Evolutionary conservation across 257 asterid genomes (phyloP), one percentile per base, ranked within the genome.

Genomic region (Solanum lycopersicoides): DNA sequence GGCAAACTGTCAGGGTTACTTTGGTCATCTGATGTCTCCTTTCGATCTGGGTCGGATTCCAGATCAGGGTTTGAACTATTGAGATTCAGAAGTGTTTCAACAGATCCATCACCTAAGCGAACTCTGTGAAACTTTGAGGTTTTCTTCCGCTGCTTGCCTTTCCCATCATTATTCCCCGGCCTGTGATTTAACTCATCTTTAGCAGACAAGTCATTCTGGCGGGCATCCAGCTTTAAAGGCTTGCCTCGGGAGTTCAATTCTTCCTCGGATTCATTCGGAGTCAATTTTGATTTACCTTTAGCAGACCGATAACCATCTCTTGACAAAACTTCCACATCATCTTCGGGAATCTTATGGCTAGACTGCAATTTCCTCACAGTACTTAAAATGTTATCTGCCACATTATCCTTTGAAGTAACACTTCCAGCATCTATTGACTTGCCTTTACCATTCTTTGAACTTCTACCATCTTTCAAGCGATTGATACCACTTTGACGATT

Each of bases 71-170:
- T 92, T 16, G 89, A 45, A 86, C 88, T 91, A 85, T 68, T 91
- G 69, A 91, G 86, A 89, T 96, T 95, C 85, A 94, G 84, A 32
- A 91, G 85, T 63, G 97, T 92, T 79, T 93, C 95, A 13, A 86
- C 90, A 59, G 97, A 92, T 68, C 94, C 97, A 86, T 96, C 98
- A 25, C 99, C 99, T 75, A 97, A 92, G 34, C 99, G 98, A 30
- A 89, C 93, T 88, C 99, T 91, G 74, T 87, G 93, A 88, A 97
- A 97, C 91, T 97, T 97, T 0, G 99, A 92, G 30, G 96, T 94
- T 89, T 95, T 97, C 94, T 96, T 97, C 83, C 89, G 88, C 85
- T 93, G 96, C 94, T 96, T 94, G 66, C 93, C 90, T 91, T 89
- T 95, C 83, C 93, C 95, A 88, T 90, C 90, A 41, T 92, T 92